Conservation (phyloP, 164 flowering plant genomes). For the Cinnamomum micranthum region DNA sequence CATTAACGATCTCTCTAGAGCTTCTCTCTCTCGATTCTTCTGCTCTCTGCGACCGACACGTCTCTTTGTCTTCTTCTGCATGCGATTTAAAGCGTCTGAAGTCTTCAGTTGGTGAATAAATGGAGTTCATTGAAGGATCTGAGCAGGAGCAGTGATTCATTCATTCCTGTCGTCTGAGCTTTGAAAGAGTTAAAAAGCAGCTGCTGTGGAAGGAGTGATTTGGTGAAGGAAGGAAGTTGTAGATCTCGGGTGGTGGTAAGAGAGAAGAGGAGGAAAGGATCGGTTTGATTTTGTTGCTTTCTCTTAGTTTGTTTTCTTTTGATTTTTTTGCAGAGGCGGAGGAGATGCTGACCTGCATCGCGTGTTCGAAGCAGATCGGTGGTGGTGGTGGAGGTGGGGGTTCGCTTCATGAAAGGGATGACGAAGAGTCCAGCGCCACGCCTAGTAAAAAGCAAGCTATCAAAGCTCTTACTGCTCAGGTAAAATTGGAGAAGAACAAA, state of each 20-base stretch:
- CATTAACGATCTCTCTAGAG: not conserved
- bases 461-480: slow-evolving; percentile 75
- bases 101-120: slow-evolving; percentile 12
- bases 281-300: not conserved
- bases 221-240: not conserved
- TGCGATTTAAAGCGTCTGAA: slow-evolving; percentile 12
- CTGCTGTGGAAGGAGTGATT: not conserved
- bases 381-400: slow-evolving; percentile 55
- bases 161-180: not conserved
- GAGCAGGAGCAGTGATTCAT: not conserved
- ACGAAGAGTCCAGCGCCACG: slow-evolving; percentile 37
- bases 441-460: slow-evolving; percentile 62
- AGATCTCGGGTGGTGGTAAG: not conserved
- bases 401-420: slow-evolving; percentile 29
- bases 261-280: not conserved
- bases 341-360: slow-evolving; percentile 81
- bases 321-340: not conserved
- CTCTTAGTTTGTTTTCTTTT: not conserved
- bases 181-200: not conserved
- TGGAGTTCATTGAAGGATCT: slow-evolving; percentile 15
- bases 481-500: slow-evolving; percentile 6
- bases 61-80: not conserved
- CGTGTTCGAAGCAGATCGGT: slow-evolving; percentile 75
- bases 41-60: not conserved
- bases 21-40: not conserved